A percentile compares a stretch with the other conserved stretches of the same genome.
Evolutionary conservation across 2,329 filamentous ascomycete genomes (phyloP).

Genomic region (Dothideomycetes sp.): DNA sequence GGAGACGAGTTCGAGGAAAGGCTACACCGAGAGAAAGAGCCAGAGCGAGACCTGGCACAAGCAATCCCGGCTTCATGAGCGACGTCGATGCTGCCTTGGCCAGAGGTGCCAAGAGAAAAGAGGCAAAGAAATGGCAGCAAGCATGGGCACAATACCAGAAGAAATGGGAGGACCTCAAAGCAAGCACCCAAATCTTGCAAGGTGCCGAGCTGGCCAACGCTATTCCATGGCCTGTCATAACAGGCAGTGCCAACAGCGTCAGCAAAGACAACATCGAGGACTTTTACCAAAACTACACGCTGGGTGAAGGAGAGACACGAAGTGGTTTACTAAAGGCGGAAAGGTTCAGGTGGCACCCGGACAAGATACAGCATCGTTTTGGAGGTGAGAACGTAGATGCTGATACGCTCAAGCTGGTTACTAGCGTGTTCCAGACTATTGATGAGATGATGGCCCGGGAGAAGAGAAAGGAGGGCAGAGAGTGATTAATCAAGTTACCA

Average conservation of each 20-base stretch:
- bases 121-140: slow-evolving; percentile 43
- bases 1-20: slow-evolving; percentile 46
- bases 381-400: slow-evolving; percentile 59
- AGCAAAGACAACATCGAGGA: slow-evolving; percentile 49
- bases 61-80: slow-evolving; percentile 8
- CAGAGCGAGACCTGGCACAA: not conserved
- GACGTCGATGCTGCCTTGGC: slow-evolving; percentile 56
- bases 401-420: slow-evolving; percentile 65
- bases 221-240: slow-evolving; percentile 64
- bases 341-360: slow-evolving; percentile 89
- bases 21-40: slow-evolving; percentile 20
- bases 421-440: slow-evolving; percentile 82
- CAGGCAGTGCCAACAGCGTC: slow-evolving; percentile 47
- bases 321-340: slow-evolving; percentile 61
- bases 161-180: slow-evolving; percentile 50
- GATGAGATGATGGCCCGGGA: slow-evolving; percentile 54
- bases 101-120: slow-evolving; percentile 53
- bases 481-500: slow-evolving; percentile 1
- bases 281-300: slow-evolving; percentile 55
- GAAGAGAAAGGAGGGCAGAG: slow-evolving; percentile 4
- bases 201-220: slow-evolving; percentile 12
- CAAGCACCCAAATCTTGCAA: not conserved
- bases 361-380: slow-evolving; percentile 89
- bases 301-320: slow-evolving; percentile 17
- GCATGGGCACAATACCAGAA: slow-evolving; percentile 55